Evolutionary conservation across 805 yeast species (phyloP).

Genomic region (Monosporozyma yasuniensis): DNA sequence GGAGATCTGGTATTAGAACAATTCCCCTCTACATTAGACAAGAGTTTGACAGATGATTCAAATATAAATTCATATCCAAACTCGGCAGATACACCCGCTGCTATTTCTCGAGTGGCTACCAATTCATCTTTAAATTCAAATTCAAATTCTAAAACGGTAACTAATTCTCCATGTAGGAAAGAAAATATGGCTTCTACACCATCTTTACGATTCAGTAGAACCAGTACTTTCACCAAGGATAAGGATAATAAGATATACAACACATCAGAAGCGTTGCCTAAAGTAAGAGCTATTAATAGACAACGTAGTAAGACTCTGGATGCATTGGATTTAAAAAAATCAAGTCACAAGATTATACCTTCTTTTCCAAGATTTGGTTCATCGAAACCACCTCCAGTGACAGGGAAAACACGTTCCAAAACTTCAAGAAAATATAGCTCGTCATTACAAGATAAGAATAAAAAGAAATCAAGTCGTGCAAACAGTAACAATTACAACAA

Average conservation of each 20-base stretch:
- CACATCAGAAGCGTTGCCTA: not conserved
- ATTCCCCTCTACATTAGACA: conserved; percentile 3
- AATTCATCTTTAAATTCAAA: not conserved
- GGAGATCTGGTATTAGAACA: conserved; percentile 1
- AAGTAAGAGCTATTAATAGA: conserved; percentile 8
- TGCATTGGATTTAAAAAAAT: conserved; percentile 14
- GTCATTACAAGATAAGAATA: not conserved
- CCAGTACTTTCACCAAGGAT: not conserved
- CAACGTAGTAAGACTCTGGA: conserved; percentile 29
- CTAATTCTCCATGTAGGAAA: not conserved
- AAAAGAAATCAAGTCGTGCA: not conserved
- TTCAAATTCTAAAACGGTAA: not conserved
- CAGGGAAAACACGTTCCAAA: conserved; percentile 4
- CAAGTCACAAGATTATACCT: not conserved
- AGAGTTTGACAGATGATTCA: not conserved
- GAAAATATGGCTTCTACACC: not conserved
- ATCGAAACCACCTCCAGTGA: conserved; percentile 4
- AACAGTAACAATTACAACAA: not conserved
- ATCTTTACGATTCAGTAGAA: not conserved
- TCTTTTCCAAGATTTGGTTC: conserved; percentile 4
- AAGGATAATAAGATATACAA: not conserved
- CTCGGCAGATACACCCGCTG: not conserved
- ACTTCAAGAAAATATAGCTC: conserved; percentile 2
- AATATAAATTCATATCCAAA: not conserved
- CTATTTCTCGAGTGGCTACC: not conserved